Evolutionary conservation across 768 basidiomycete species (phyloP).

Genomic region (Pleurotus sapidus): DNA sequence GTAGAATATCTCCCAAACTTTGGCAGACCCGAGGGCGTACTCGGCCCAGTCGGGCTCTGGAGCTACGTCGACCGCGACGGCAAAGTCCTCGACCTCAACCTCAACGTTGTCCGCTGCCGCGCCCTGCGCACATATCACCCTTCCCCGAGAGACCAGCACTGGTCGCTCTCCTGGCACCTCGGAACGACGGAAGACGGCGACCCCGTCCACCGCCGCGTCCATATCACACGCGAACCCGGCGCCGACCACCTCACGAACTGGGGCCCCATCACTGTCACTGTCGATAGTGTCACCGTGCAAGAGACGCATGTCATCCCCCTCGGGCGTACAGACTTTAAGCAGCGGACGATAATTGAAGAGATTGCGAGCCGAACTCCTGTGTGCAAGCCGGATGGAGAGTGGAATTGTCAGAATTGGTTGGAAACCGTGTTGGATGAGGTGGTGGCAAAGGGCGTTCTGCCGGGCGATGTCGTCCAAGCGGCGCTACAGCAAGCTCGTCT

Average conservation of each 20-base stretch:
- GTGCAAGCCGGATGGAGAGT: slow-evolving; percentile 21
- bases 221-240: slow-evolving; percentile 17
- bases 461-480: not conserved
- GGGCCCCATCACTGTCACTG: slow-evolving; percentile 20
- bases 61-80: slow-evolving; percentile 5
- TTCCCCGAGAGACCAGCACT: slow-evolving; percentile 9
- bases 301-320: slow-evolving; percentile 8
- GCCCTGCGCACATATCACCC: not conserved
- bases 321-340: slow-evolving; percentile 11
- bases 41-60: slow-evolving; percentile 3
- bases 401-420: slow-evolving; percentile 29
- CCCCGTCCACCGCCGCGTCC: slow-evolving; percentile 16
- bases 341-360: slow-evolving; percentile 17
- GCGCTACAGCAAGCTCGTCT: not conserved
- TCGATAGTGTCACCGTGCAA: slow-evolving; percentile 6
- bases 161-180: slow-evolving; percentile 21
- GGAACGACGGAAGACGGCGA: slow-evolving; percentile 10
- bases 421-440: slow-evolving; percentile 5
- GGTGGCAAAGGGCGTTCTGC: not conserved
- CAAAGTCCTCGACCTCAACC: not conserved
- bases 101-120: slow-evolving; percentile 6
- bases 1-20: slow-evolving; percentile 5
- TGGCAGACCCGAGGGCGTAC: not conserved
- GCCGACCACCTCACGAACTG: slow-evolving; percentile 22
- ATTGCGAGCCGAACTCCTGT: slow-evolving; percentile 18